phyloP scores from a whole-genome alignment of 768 basidiomycete species.

The Lanmaoa pseudosensibilis region DNA sequence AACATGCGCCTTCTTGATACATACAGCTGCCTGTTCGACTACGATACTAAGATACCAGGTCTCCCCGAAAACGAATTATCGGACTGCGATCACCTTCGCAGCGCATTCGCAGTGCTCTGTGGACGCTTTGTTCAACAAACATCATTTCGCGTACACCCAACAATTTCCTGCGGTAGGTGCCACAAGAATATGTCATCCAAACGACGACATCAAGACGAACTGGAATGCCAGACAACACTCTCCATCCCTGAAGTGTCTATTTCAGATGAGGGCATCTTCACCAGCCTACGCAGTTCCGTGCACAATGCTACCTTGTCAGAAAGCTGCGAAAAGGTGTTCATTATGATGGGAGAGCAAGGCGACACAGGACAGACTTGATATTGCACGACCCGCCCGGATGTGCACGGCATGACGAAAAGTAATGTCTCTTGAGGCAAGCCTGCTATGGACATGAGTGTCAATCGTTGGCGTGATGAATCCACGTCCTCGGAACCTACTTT shows the following conservation, averaged over 20 bases:
- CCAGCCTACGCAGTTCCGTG: constrained; percentile 30
- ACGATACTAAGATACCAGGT: background rate
- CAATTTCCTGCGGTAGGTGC: no score
- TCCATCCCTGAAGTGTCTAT: constrained; percentile 14
- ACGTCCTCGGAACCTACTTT: constrained; percentile 1
- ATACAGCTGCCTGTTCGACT: no score
- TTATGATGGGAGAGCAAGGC: background rate
- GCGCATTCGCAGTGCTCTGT: background rate
- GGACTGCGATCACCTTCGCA: no score
- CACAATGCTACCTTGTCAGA: constrained; percentile 47
- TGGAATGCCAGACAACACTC: background rate
- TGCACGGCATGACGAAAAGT: constrained; percentile 75
- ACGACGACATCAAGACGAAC: background rate
- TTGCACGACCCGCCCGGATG: constrained; percentile 71
- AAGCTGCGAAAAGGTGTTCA: constrained; percentile 34
- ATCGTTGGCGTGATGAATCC: background rate
- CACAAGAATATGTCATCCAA: background rate
- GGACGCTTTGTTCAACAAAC: background rate
- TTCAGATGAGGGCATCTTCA: constrained; percentile 21
- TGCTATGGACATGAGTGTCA: background rate
- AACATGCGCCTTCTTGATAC: no score
- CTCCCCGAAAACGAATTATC: background rate
- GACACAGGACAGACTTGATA: constrained; percentile 54
- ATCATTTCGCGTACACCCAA: background rate
- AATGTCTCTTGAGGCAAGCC: constrained; percentile 49